Conservation (phyloP, 805 yeast genomes). For the Candida tibetensis region DNA sequence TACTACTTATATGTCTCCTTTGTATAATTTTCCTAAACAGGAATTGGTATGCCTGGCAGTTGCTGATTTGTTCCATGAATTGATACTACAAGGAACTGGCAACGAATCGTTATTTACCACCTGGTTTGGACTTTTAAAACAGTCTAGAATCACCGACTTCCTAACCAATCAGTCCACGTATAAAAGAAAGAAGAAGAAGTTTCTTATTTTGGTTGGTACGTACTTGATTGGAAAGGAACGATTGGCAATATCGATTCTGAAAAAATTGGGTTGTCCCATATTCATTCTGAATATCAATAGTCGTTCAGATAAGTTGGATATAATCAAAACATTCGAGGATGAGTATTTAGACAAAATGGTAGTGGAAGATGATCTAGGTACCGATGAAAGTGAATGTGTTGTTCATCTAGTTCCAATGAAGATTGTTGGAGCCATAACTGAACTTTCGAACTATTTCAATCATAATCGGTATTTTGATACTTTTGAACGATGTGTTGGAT, state of each 20-base stretch:
- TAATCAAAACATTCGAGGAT: constrained; percentile 47
- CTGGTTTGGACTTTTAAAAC: constrained; percentile 36
- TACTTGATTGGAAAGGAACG: constrained; percentile 93
- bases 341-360: constrained; percentile 33
- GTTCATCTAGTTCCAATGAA: constrained; percentile 73
- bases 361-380: constrained; percentile 34
- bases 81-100: constrained; percentile 22
- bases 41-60: constrained; percentile 59
- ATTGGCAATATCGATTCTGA: constrained; percentile 66
- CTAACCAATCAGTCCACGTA: constrained; percentile 8
- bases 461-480: constrained; percentile 40
- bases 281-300: constrained; percentile 50
- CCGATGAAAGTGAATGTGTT: constrained; percentile 41
- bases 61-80: constrained; percentile 47
- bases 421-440: constrained; percentile 45
- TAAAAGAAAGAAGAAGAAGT: constrained; percentile 30
- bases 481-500: constrained; percentile 64
- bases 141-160: constrained; percentile 41
- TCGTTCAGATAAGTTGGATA: constrained; percentile 37
- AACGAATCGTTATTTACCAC: constrained; percentile 18
- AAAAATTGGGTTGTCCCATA: constrained; percentile 49
- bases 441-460: constrained; percentile 49
- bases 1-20: constrained; percentile 82
- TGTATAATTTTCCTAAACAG: constrained; percentile 76
- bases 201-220: constrained; percentile 73